A percentile compares a stretch with the other conserved stretches of the same genome.
phyloP scores from a whole-genome alignment of 1,284 basidiomycete genomes.

The Malassezia sp. region DNA sequence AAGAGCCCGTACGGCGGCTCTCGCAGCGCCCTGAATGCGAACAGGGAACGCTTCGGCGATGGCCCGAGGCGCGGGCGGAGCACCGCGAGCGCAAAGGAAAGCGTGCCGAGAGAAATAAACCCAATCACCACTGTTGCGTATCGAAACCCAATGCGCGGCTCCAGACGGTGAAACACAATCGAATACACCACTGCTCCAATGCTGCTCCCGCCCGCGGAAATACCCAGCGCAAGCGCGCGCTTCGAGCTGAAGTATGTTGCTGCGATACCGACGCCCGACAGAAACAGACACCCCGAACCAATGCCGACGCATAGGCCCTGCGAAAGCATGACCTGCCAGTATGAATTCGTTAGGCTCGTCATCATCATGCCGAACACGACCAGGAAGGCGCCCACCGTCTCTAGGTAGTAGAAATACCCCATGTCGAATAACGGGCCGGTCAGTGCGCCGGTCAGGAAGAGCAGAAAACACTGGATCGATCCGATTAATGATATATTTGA shows the following conservation, averaged over 20 bases:
- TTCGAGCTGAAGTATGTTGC: conserved; percentile 21
- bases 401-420: conserved; percentile 7
- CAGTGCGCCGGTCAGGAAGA: conserved; percentile 20
- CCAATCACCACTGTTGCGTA: conserved; percentile 28
- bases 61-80: conserved; percentile 5
- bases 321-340: conserved; percentile 32
- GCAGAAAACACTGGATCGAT: conserved; percentile 26
- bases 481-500: conserved; percentile 29
- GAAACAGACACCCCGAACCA: conserved; percentile 24
- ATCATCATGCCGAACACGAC: conserved; percentile 30
- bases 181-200: conserved; percentile 34
- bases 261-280: conserved; percentile 17
- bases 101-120: conserved; percentile 22
- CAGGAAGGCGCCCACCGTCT: conserved; percentile 18
- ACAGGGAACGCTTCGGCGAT: not conserved
- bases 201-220: conserved; percentile 26
- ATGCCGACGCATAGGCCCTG: conserved; percentile 26
- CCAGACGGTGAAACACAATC: conserved; percentile 23
- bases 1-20: conserved; percentile 9
- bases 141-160: conserved; percentile 24
- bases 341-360: conserved; percentile 28
- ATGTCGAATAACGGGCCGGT: conserved; percentile 25
- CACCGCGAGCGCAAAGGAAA: conserved; percentile 8
- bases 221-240: conserved; percentile 22
- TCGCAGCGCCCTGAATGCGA: conserved; percentile 6